phyloP scores from a whole-genome alignment of 176 grass and related monocot genomes.

The Panicum miliaceum region DNA sequence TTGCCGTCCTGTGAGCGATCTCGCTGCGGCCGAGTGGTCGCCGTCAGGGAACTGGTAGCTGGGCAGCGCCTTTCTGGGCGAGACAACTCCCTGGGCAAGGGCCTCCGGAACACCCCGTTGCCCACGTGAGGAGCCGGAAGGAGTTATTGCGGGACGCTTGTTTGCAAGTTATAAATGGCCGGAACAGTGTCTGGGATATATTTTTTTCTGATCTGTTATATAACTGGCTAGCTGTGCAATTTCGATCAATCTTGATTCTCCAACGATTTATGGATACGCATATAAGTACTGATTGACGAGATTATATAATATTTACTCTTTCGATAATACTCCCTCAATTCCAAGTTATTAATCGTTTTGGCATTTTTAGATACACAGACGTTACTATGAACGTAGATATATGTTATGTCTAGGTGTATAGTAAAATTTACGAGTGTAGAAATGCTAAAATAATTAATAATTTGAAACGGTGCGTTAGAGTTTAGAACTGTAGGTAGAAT shows the following conservation, averaged over 20 bases:
- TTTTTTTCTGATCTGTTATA: background rate
- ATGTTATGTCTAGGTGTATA: too few species aligned
- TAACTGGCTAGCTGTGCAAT: background rate
- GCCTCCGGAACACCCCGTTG: constrained; percentile 1
- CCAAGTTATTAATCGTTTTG: too few species aligned
- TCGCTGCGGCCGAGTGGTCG: constrained; percentile 18
- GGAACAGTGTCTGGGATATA: background rate
- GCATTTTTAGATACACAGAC: too few species aligned
- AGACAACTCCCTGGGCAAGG: constrained; percentile 36
- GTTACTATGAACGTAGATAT: too few species aligned
- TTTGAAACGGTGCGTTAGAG: too few species aligned
- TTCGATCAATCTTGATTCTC: background rate
- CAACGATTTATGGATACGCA: background rate
- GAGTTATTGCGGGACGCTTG: constrained; percentile 28
- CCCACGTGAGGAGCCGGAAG: constrained; percentile 24
- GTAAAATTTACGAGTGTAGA: too few species aligned
- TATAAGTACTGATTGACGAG: too few species aligned
- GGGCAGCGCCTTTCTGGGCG: constrained; percentile 35
- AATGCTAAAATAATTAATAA: too few species aligned
- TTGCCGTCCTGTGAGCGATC: background rate
- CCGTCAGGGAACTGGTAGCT: constrained; percentile 36
- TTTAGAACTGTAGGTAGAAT: too few species aligned
- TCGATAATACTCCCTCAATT: too few species aligned
- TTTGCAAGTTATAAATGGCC: background rate
- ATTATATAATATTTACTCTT: too few species aligned